Evolutionary conservation across 2,329 filamentous ascomycete genomes (phyloP), one percentile per base, ranked within the genome.

Genomic region (Venturia nashicola): DNA sequence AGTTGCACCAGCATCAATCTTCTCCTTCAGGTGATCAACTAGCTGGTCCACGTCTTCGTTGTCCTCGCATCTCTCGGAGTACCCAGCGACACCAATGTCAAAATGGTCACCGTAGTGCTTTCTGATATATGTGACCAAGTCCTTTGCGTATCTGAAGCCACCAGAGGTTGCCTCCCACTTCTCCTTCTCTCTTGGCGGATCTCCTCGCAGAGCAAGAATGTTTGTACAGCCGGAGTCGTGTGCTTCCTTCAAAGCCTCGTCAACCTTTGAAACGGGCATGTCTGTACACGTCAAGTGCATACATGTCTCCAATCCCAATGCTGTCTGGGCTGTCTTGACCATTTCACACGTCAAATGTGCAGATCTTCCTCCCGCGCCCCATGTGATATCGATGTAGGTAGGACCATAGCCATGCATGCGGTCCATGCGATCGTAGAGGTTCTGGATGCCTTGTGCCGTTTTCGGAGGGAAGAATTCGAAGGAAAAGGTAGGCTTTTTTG

Each of bases 391-490:
- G 75, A 99, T 91, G 80, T 99, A 99, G 72, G 92, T 88, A 67
- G 93, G 94, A 1, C 91, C 94, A 67, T 95, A 85, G 71, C 88
- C 85, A 77, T 96, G 91, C 94, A 99, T 99, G 77, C 92, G 91
- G 78, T 99, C 94, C 90, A 99, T 97, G 70, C 94, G 90, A 71
- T 99, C 94, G 82, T 99, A 99, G 65, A 99, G 86, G 76, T 99
- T 99, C 79, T 99, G 94, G 14, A 99, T 93, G 82, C 94, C 94
- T 78, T 94, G 90, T 12, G 90, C 89, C 8, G 94, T 99, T 80
- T 99, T 99, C 46, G 94, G 94, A 61, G 94, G 94, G 78, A 99
- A 99, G 82, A 96, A 99, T 77, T 99, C 94, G 80, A 99, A 99
- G 66, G 94, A 99, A 82, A 97, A 97, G 73, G 91, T 94, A 65